A percentile compares a stretch with the other conserved stretches of the same genome.
Evolutionary conservation across 805 yeast genomes (phyloP).

Genomic region (Yamadazyma laniorum): DNA sequence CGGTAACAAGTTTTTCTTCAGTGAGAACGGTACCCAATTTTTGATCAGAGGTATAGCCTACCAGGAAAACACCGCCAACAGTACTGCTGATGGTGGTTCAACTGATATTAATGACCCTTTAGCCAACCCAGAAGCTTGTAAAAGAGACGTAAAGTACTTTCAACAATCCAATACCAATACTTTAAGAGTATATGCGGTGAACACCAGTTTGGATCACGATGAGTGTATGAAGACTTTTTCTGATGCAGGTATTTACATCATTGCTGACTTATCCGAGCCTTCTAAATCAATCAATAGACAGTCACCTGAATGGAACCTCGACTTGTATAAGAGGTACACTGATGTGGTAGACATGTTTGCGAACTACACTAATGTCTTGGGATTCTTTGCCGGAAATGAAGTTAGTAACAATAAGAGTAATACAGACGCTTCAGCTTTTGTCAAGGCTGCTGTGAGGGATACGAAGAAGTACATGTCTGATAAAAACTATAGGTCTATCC

Average conservation of each 20-base stretch:
- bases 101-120: constrained; percentile 36
- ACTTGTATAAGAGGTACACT: constrained; percentile 72
- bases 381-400: constrained; percentile 98
- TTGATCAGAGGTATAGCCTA: constrained; percentile 45
- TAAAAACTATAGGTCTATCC: constrained; percentile 70
- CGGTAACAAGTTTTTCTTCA: constrained; percentile 42
- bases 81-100: constrained; percentile 14
- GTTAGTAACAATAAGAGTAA: constrained; percentile 82
- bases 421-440: constrained; percentile 89
- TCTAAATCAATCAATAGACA: constrained; percentile 71
- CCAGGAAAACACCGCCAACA: constrained; percentile 32
- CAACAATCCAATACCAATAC: constrained; percentile 38
- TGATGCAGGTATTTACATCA: constrained; percentile 45
- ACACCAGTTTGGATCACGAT: constrained; percentile 36
- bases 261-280: constrained; percentile 63
- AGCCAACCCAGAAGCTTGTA: constrained; percentile 40
- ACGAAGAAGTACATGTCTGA: constrained; percentile 68
- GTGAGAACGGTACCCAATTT: constrained; percentile 44
- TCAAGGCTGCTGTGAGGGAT: constrained; percentile 95
- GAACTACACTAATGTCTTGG: constrained; percentile 76
- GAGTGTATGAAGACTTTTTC: constrained; percentile 43
- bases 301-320: constrained; percentile 74
- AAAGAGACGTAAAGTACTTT: constrained; percentile 42
- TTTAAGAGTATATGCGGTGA: constrained; percentile 44
- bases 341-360: constrained; percentile 78